Percentiles rank a stretch among this genome's conserved stretches.
Evolutionary conservation across 306 rosid species (phyloP).

Genomic region (Carpinus viminea): DNA sequence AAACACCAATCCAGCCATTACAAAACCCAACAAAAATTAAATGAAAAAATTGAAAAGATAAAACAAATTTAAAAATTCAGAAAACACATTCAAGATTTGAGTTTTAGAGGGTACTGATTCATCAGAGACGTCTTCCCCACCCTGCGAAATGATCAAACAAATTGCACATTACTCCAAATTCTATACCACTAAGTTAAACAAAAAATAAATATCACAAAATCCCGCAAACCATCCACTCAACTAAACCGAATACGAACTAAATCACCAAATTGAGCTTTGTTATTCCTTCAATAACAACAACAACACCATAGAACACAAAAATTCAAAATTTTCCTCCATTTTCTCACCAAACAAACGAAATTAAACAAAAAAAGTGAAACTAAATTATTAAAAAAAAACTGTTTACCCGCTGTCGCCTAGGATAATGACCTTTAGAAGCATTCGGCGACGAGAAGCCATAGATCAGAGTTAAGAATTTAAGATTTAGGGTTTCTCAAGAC

Average conservation of each 20-base stretch:
- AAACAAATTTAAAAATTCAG: background rate
- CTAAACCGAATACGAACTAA: background rate
- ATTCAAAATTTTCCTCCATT: background rate
- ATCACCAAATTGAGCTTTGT: background rate
- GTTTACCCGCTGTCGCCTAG: slow-evolving; percentile 98
- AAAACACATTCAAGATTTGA: slow-evolving; percentile 24
- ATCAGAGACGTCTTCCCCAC: slow-evolving; percentile 97
- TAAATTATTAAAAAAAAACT: background rate
- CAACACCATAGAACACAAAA: background rate
- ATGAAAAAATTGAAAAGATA: background rate
- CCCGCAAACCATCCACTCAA: background rate
- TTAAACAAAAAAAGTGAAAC: background rate
- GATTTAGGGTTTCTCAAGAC: background rate
- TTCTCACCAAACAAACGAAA: slow-evolving; percentile 24
- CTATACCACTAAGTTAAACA: slow-evolving; percentile 6
- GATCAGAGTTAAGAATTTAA: slow-evolving; percentile 23
- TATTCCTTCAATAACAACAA: background rate
- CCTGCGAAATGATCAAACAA: slow-evolving; percentile 50
- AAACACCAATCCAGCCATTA: slow-evolving; percentile 1
- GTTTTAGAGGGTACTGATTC: slow-evolving; percentile 72
- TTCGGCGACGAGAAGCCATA: slow-evolving; percentile 98
- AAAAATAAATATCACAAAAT: background rate
- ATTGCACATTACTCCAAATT: slow-evolving; percentile 22
- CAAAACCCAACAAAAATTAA: slow-evolving; percentile 18
- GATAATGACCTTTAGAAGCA: slow-evolving; percentile 96